These are phyloP conservation scores for Yamadazyma dushanensis DNA, from an alignment of 1,139 yeast species.

Conservation along the genomic window DNA sequence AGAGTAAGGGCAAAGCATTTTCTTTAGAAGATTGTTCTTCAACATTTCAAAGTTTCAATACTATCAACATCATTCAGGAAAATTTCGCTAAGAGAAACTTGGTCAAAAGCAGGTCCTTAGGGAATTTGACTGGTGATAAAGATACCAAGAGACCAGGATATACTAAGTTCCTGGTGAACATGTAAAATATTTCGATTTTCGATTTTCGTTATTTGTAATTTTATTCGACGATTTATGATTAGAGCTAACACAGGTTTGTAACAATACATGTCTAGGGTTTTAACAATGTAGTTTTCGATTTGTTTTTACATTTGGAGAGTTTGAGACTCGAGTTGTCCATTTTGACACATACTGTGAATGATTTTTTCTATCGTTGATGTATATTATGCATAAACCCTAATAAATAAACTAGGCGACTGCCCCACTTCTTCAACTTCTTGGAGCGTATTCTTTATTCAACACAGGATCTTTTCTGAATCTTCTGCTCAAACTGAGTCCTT, in stretches of 20 bases:
- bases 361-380: constrained; percentile 1
- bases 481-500: constrained; percentile 37
- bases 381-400: constrained; percentile 6
- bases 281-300: too few species aligned
- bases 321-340: too few species aligned
- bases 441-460: constrained; percentile 41
- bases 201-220: neutral
- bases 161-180: neutral
- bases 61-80: constrained; percentile 10
- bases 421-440: too few species aligned
- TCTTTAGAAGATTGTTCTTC: constrained; percentile 31
- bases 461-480: constrained; percentile 38
- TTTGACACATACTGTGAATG: too few species aligned
- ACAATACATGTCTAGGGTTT: too few species aligned
- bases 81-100: constrained; percentile 2
- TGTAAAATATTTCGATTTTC: neutral
- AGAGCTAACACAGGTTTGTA: too few species aligned
- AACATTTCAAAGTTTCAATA: constrained; percentile 20
- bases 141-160: neutral
- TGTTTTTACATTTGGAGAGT: too few species aligned
- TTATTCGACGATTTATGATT: neutral
- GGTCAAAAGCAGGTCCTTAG: constrained; percentile 3
- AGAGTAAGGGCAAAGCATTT: constrained; percentile 15
- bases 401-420: too few species aligned
- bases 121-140: neutral